A percentile compares a stretch with the other conserved stretches of the same genome.
phyloP scores from a whole-genome alignment of 169 alveolate species.

The Amoebophrya sp. region DNA sequence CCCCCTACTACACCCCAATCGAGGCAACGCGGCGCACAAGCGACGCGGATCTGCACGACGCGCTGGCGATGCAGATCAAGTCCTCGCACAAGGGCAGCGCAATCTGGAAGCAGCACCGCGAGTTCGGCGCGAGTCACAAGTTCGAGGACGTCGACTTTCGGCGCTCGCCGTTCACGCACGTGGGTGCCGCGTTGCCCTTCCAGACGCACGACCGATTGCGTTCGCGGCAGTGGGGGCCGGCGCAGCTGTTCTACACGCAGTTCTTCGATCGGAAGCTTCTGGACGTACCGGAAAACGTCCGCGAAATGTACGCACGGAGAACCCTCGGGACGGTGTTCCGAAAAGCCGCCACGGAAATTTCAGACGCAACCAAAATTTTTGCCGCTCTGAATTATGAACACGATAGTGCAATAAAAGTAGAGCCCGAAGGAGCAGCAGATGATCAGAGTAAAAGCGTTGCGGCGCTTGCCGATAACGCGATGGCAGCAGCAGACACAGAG shows the following conservation, averaged over 20 bases:
- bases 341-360: background rate
- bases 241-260: slow-evolving; percentile 8
- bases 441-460: too few species aligned
- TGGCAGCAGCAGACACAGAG: too few species aligned
- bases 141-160: background rate
- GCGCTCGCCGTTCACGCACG: background rate
- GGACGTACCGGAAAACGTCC: background rate
- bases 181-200: background rate
- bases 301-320: background rate
- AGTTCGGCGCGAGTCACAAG: background rate
- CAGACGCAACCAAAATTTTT: too few species aligned
- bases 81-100: background rate
- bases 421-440: too few species aligned
- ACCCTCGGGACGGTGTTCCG: background rate
- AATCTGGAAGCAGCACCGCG: background rate
- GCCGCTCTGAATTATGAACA: too few species aligned
- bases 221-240: background rate
- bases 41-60: too few species aligned
- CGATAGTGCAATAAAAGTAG: too few species aligned
- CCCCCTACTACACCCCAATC: background rate
- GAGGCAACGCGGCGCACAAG: background rate
- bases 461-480: too few species aligned
- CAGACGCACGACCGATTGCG: background rate
- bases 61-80: background rate
- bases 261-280: background rate